A percentile compares a stretch with the other conserved stretches of the same genome.
Conservation (phyloP, 2,329 filamentous ascomycete genomes). For the Aspergillus transmontanensis region DNA sequence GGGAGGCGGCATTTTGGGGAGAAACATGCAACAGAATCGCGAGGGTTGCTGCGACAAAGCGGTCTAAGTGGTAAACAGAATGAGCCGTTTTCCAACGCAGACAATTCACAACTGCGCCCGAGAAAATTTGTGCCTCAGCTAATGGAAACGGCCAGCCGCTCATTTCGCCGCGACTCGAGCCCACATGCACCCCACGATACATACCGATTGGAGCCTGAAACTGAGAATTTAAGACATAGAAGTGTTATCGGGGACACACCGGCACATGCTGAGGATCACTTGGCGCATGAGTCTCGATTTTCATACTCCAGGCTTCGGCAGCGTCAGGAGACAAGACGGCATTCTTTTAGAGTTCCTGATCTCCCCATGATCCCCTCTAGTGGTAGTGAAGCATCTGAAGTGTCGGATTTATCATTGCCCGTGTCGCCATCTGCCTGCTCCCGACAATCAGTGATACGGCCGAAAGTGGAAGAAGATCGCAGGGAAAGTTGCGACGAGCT, state of each 20-base stretch:
- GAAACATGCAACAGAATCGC: too few species aligned
- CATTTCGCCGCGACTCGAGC: constrained; percentile 27
- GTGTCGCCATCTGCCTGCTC: constrained; percentile 35
- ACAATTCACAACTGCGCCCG: constrained; percentile 16
- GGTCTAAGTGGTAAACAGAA: background rate
- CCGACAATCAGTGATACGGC: constrained; percentile 37
- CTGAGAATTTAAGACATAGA: constrained; percentile 1
- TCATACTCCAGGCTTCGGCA: constrained; percentile 47
- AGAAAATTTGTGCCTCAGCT: constrained; percentile 36
- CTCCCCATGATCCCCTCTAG: constrained; percentile 64
- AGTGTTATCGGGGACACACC: constrained; percentile 6
- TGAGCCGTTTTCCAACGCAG: background rate
- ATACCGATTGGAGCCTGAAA: constrained; percentile 1
- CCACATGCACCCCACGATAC: constrained; percentile 44
- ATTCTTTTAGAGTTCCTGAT: constrained; percentile 64
- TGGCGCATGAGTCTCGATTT: constrained; percentile 43
- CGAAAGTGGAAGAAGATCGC: constrained; percentile 23
- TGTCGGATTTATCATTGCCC: constrained; percentile 48
- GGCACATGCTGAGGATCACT: background rate
- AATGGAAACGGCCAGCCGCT: constrained; percentile 36
- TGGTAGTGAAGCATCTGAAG: constrained; percentile 53
- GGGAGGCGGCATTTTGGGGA: background rate
- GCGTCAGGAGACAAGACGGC: constrained; percentile 44
- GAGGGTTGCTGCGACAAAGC: background rate
- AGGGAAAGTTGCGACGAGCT: constrained; percentile 71